Percentiles rank a stretch among this genome's conserved stretches.
phyloP scores from a whole-genome alignment of 805 yeast species.

The Monosporozyma aquatica region DNA sequence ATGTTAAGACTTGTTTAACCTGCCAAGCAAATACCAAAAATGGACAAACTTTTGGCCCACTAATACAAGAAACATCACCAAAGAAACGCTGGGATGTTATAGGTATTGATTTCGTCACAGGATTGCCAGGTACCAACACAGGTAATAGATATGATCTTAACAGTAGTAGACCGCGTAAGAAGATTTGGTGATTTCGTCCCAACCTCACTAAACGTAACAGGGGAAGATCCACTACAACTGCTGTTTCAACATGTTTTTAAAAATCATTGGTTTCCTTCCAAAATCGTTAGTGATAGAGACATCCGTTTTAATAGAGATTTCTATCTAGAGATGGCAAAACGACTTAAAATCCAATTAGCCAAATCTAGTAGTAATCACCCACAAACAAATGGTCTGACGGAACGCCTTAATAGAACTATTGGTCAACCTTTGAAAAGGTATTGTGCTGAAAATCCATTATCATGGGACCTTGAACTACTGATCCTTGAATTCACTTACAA shows the following conservation, averaged over 20 bases:
- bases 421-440: constrained; percentile 2
- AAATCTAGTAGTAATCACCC: constrained; percentile 3
- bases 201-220: too few relatives aligned
- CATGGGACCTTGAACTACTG: constrained; percentile 6
- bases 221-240: too few relatives aligned
- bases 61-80: too few relatives aligned
- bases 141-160: too few relatives aligned
- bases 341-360: constrained; percentile 3
- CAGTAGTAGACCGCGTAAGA: too few relatives aligned
- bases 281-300: constrained; percentile 6
- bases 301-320: neutral
- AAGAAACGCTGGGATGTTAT: too few relatives aligned
- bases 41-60: too few relatives aligned
- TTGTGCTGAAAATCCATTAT: neutral
- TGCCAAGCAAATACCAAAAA: too few relatives aligned
- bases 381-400: constrained; percentile 7
- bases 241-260: constrained; percentile 9
- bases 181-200: too few relatives aligned
- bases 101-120: too few relatives aligned
- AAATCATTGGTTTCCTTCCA: constrained; percentile 12
- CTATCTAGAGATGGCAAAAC: constrained; percentile 2
- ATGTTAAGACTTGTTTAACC: too few relatives aligned
- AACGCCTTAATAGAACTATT: constrained; percentile 1
- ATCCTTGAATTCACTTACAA: constrained; percentile 7
- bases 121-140: too few relatives aligned